Evolutionary conservation across 192 early-diverging fungal species (phyloP).

Genomic region (Podila epigama): DNA sequence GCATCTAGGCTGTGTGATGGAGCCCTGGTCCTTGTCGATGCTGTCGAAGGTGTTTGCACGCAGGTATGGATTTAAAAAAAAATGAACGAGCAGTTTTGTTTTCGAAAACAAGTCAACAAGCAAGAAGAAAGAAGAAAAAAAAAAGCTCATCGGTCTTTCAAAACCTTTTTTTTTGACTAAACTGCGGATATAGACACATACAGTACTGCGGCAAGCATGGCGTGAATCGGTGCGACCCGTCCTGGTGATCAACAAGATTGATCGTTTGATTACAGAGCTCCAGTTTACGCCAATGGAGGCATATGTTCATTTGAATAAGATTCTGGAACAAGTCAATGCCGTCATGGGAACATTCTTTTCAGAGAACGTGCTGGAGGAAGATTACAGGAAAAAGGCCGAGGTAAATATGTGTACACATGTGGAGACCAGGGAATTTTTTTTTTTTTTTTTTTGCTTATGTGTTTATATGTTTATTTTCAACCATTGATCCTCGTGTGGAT

Average conservation of each 20-base stretch:
- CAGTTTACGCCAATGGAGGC: slow-evolving; percentile 93
- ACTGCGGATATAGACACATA: slow-evolving; percentile 75
- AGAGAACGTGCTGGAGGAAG: slow-evolving; percentile 87
- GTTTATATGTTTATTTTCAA: slow-evolving; percentile 2
- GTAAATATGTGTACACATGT: slow-evolving; percentile 36
- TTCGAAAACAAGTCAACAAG: not conserved
- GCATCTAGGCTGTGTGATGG: slow-evolving; percentile 97
- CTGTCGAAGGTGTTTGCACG: slow-evolving; percentile 98
- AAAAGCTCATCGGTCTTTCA: not conserved
- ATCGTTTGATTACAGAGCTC: slow-evolving; percentile 93
- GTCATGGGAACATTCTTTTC: slow-evolving; percentile 94
- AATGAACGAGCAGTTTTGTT: too few species aligned
- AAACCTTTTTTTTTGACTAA: not conserved
- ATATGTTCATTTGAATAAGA: slow-evolving; percentile 90
- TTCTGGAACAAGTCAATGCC: slow-evolving; percentile 97
- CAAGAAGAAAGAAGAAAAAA: not conserved
- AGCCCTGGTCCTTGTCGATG: slow-evolving; percentile 94
- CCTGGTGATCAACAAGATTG: slow-evolving; percentile 99
- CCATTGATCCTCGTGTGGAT: too few species aligned
- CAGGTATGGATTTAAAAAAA: slow-evolving; percentile 76
- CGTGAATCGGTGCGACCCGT: slow-evolving; percentile 89
- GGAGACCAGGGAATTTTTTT: not conserved
- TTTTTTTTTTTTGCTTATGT: not conserved
- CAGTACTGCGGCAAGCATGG: slow-evolving; percentile 96
- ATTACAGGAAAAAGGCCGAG: slow-evolving; percentile 63